Percentiles rank a stretch among this genome's conserved stretches.
phyloP scores from a whole-genome alignment of 108 stramenopile species.

The Parietichytrium sp. region DNA sequence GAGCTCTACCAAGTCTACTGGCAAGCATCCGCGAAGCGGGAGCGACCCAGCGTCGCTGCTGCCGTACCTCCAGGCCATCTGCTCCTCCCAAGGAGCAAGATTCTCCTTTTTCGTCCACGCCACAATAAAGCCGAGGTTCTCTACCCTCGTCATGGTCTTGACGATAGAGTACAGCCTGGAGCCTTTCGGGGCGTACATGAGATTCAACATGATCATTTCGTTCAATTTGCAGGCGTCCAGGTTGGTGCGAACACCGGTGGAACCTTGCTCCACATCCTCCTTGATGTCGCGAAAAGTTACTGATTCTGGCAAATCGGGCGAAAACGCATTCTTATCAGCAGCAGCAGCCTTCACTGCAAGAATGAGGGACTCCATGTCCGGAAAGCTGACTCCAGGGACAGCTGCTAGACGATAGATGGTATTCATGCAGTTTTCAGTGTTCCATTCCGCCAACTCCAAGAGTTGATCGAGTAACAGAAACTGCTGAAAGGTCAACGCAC shows the following conservation, averaged over 20 bases:
- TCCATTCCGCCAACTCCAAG: slow-evolving; percentile 1
- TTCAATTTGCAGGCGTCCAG: neutral
- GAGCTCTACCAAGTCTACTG: slow-evolving; percentile 43
- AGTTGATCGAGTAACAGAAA: slow-evolving; percentile 29
- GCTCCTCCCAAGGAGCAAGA: neutral
- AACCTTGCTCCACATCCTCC: neutral
- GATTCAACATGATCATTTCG: slow-evolving; percentile 41
- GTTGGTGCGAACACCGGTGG: neutral
- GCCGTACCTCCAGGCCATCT: neutral
- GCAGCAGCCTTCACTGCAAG: neutral
- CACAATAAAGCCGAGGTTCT: slow-evolving; percentile 36
- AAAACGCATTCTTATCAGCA: neutral
- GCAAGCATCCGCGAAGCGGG: slow-evolving; percentile 36
- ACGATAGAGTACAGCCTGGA: slow-evolving; percentile 39
- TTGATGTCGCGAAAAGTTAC: too few relatives aligned
- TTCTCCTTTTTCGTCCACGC: slow-evolving; percentile 45
- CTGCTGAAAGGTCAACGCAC: slow-evolving; percentile 35
- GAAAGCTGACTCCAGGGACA: slow-evolving; percentile 16
- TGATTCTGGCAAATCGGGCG: too few relatives aligned
- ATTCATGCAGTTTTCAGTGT: slow-evolving; percentile 16
- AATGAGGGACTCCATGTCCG: neutral
- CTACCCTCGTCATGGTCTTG: slow-evolving; percentile 41
- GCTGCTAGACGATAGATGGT: neutral
- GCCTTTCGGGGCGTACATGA: slow-evolving; percentile 43
- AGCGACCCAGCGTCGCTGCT: neutral